phyloP scores from a whole-genome alignment of 495 filamentous ascomycete genomes.

The Collariella sp. region DNA sequence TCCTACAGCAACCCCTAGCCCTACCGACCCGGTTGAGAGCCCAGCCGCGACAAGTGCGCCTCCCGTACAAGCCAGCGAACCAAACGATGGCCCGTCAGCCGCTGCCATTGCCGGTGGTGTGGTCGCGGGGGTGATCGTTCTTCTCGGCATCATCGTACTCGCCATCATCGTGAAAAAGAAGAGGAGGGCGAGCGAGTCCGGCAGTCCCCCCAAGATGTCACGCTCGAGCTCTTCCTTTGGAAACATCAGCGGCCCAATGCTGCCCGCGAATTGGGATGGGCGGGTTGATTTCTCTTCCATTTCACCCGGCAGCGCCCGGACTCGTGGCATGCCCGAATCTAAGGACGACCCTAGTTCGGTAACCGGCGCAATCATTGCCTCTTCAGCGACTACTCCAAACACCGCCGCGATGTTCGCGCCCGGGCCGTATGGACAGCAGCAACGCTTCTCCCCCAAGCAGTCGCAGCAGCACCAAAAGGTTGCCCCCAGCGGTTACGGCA shows the following conservation, averaged over 20 bases:
- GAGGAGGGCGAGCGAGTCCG: slow-evolving; percentile 12
- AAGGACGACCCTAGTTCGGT: neutral
- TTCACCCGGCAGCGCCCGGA: no score
- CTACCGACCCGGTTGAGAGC: neutral
- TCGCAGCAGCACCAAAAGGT: slow-evolving; percentile 10
- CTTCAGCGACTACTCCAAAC: slow-evolving; percentile 1
- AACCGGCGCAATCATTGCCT: neutral
- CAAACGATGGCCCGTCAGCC: slow-evolving; percentile 8
- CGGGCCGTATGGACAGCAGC: neutral
- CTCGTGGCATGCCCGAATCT: neutral
- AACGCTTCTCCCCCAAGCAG: no score
- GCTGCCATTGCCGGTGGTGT: slow-evolving; percentile 21
- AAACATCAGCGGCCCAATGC: slow-evolving; percentile 40
- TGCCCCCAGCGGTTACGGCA: slow-evolving; percentile 14
- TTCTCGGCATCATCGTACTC: slow-evolving; percentile 26
- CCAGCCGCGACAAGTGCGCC: neutral
- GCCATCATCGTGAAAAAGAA: slow-evolving; percentile 24
- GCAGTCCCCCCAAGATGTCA: slow-evolving; percentile 27
- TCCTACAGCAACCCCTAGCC: neutral
- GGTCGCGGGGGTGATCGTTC: slow-evolving; percentile 17
- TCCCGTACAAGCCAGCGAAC: neutral
- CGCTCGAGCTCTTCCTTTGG: slow-evolving; percentile 40
- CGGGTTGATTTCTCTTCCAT: slow-evolving; percentile 36
- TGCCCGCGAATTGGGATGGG: slow-evolving; percentile 25
- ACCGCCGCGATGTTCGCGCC: neutral